A percentile compares a stretch with the other conserved stretches of the same genome.
These are phyloP conservation scores for Arxiozyma telluris DNA, from an alignment of 1,139 yeast genomes.

Conservation along the genomic window DNA sequence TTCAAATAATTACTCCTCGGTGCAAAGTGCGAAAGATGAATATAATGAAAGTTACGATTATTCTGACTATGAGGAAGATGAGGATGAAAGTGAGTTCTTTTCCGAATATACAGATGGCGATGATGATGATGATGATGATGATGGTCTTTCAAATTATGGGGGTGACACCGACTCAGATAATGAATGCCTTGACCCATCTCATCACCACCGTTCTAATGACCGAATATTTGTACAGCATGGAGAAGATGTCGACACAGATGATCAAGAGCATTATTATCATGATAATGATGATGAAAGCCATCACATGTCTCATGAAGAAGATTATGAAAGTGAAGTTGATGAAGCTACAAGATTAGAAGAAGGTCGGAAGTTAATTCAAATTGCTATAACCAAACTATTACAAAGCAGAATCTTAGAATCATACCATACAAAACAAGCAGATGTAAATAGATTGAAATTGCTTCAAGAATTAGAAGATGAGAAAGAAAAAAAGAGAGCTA, in stretches of 20 bases:
- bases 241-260: conserved; percentile 25
- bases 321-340: conserved; percentile 31
- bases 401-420: conserved; percentile 66
- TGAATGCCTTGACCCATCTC: conserved; percentile 6
- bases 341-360: conserved; percentile 67
- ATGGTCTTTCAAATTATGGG: conserved; percentile 12
- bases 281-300: conserved; percentile 31
- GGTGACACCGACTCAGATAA: conserved; percentile 1
- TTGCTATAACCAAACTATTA: conserved; percentile 65
- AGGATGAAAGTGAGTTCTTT: conserved; percentile 18
- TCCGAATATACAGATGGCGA: conserved; percentile 16
- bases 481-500: conserved; percentile 61
- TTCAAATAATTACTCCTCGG: neutral
- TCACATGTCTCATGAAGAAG: conserved; percentile 22
- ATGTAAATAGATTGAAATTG: conserved; percentile 63
- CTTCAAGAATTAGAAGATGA: conserved; percentile 80
- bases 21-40: conserved; percentile 8
- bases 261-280: conserved; percentile 20
- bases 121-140: conserved; percentile 15
- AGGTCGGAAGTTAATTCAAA: conserved; percentile 65
- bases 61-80: conserved; percentile 21
- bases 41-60: conserved; percentile 18
- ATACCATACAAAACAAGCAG: conserved; percentile 70
- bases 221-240: conserved; percentile 19
- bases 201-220: conserved; percentile 13